Evolutionary conservation across 768 basidiomycete species (phyloP), one percentile per base, ranked within the genome.

Genomic region (Tubosaeta sp.): DNA sequence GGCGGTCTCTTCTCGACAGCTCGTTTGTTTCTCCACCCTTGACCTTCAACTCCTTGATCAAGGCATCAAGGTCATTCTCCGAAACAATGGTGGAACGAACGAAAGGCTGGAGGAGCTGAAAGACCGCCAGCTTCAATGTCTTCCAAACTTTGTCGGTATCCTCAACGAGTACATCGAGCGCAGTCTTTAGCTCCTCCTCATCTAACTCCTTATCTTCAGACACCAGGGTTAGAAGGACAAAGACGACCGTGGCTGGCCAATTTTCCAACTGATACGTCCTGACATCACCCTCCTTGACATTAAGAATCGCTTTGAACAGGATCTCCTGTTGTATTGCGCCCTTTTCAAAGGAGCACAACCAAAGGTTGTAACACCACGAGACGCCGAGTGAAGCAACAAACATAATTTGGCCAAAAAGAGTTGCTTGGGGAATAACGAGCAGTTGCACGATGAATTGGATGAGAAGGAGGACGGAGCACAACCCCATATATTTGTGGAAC

Each of bases 331-430:
- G 56, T 14, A 51, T 31, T 19, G 36, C 14, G 1, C 48, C 47
- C 38, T 62, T 61, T 34, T 76, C 71, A 67, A 76, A 51, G 7
- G 59, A 56, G 18, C 65, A 66, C 12, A 69, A 38, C 51, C 54
- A 69, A 0, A 62, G 52, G 34, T 67, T 69, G 43, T 69, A 68
- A 11, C 48, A 50, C 68, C 68, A 69, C 13, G 68, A 69, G 30
- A 59, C 59, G 19, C 47, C 60, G 12, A 69, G 54, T 1, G 54
- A 54, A 13, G 38, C 14, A 30, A 55, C 52, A n/a, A 54, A 54
- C 54, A 55, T 55, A 35, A 54, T 44, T 22, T 55, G 54, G 9
- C 54, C 52, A 3, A 55, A 55, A 31, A 55, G 54, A 16, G 46
- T 24, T 12, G 30, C 52, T 44, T 55, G 54, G 2, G 54, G 54